Evolutionary conservation across 2,329 filamentous ascomycete species (phyloP).

Genomic region (Geosmithia flava): DNA sequence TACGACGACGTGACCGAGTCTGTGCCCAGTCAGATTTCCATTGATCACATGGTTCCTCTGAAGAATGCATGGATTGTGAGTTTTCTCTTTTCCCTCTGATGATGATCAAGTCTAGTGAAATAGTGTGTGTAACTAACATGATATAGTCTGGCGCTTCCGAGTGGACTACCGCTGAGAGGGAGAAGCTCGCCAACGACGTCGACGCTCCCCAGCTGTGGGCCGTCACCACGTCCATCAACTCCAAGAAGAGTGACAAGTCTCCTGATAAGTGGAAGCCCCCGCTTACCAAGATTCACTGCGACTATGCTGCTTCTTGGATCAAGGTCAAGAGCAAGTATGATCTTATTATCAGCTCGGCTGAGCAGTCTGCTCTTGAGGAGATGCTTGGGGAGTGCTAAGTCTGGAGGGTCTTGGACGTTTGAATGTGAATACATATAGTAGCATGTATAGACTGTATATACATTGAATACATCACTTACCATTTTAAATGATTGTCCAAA

Average conservation of each 20-base stretch:
- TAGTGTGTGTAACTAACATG: not conserved
- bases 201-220: constrained; percentile 65
- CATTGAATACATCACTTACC: not conserved
- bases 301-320: constrained; percentile 66
- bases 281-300: constrained; percentile 59
- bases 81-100: constrained; percentile 3
- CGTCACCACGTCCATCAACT: constrained; percentile 67
- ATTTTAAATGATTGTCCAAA: too few species aligned
- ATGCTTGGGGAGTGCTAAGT: constrained; percentile 19
- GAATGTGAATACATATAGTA: not conserved
- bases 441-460: not conserved
- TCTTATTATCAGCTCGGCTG: constrained; percentile 56
- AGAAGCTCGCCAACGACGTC: constrained; percentile 67
- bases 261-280: constrained; percentile 70
- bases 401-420: too few species aligned
- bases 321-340: constrained; percentile 64
- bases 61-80: constrained; percentile 66
- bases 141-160: constrained; percentile 52
- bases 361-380: constrained; percentile 22
- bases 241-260: constrained; percentile 58
- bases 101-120: not conserved
- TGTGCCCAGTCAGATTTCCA: constrained; percentile 57
- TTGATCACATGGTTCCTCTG: constrained; percentile 74
- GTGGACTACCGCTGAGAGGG: constrained; percentile 58
- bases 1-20: constrained; percentile 67